Evolutionary conservation across 1,139 yeast species (phyloP).

Genomic region (Blastobotrys raffinosifermentans): DNA sequence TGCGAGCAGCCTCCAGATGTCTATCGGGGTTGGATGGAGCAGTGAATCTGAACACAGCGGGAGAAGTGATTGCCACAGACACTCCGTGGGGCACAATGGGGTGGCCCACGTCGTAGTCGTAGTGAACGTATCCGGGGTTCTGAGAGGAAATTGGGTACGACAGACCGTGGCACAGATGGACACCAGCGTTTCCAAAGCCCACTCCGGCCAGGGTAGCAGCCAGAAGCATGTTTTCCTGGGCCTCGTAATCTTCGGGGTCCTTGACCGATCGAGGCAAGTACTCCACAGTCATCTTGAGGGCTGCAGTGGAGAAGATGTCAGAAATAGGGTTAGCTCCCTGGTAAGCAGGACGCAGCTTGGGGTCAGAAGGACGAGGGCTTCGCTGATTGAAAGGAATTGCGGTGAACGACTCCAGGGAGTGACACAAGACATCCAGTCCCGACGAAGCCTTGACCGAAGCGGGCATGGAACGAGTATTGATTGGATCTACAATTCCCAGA

Average conservation of each 20-base stretch:
- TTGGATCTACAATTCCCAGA: conserved; percentile 39
- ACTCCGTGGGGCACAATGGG: conserved; percentile 40
- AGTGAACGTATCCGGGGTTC: conserved; percentile 35
- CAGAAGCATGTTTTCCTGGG: conserved; percentile 36
- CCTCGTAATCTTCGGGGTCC: conserved; percentile 36
- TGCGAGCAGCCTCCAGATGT: conserved; percentile 35
- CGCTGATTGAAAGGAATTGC: conserved; percentile 38
- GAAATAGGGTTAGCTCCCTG: conserved; percentile 41
- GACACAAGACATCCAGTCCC: conserved; percentile 42
- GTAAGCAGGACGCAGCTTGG: conserved; percentile 37
- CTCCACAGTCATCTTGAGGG: conserved; percentile 35
- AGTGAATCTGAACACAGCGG: conserved; percentile 37
- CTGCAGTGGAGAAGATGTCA: conserved; percentile 37
- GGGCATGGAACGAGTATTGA: conserved; percentile 39
- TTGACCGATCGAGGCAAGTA: conserved; percentile 36
- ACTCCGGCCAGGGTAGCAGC: conserved; percentile 41
- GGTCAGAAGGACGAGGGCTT: conserved; percentile 36
- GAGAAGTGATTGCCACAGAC: conserved; percentile 38
- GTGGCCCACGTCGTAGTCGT: conserved; percentile 36
- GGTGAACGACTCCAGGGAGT: conserved; percentile 41
- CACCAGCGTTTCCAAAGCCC: conserved; percentile 41
- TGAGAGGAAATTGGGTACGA: conserved; percentile 38
- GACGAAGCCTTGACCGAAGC: conserved; percentile 39
- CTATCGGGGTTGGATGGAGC: conserved; percentile 39
- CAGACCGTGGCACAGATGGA: conserved; percentile 38